Evolutionary conservation across 495 filamentous ascomycete genomes (phyloP), one percentile per base, ranked within the genome.

Genomic region (Lineolata rhizophorae): DNA sequence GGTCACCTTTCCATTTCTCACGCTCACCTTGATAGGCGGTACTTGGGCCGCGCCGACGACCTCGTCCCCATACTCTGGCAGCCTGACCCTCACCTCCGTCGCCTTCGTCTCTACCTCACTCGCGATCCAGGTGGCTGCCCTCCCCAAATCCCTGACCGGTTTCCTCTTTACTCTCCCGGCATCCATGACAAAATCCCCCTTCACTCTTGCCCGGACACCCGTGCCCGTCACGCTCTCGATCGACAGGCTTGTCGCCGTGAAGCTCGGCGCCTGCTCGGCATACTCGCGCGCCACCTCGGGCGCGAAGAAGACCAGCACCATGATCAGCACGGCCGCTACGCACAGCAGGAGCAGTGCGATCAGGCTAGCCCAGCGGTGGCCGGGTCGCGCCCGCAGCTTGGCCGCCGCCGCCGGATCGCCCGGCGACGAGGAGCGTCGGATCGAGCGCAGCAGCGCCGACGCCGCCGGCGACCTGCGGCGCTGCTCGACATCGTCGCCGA

Each of bases 221-320:
- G 66, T 59, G 4, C 62, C 38, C 0, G 84, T 94, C 31, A 90
- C 73, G 4, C 70, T 78, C 28, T 84, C 74, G 32, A 97, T 67
- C 1, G 81, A 80, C 4, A 97, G 54, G 44, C 70, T 70, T 2
- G 70, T 78, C 0, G 87, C 73, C 39, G 83, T 66, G 40, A 95
- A 66, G 3, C 83, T 66, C 14, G 72, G 58, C 3, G 87, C 83
- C 48, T 87, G 60, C 46, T 78, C 69, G 4, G 72, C 78, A 51
- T 97, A 97, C 46, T 76, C 65, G 48, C 90, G 71, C 13, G 85
- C 66, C 4, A 72, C 64, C 17, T 70, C 69, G 2, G 87, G 85
- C 2, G 73, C 69, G 30, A 87, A 63, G 56, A 94, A 90, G 1
- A 70, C 82, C 28, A 55, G 35, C 24, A 35, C 59, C 46, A 63